Base-by-base conservation (phyloP, 148 eudicot species). In the Cornus florida region DNA sequence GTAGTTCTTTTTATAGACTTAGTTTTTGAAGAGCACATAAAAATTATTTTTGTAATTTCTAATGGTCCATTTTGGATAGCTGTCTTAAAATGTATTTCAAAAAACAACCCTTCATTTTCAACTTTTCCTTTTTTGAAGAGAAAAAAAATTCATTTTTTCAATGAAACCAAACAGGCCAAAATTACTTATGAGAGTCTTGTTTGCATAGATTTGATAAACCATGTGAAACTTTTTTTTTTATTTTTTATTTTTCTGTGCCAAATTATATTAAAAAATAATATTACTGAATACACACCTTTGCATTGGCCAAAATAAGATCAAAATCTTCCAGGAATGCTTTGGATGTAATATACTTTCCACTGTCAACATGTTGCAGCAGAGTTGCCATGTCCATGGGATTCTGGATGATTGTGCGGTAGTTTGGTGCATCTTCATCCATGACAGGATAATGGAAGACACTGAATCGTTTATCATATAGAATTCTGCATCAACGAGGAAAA, bases 371-470 rank as follows among this genome's bases (percentile, higher is more conserved):
- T 87, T 94, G 99, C 83, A 97, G 86, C 77, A 97, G 73, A 48
- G 95, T 92, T 56, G 98, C 97, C 79, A 97, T 84, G 77, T 97
- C 99, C 99, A 97, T 97, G 20, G 99, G 99, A 65, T 85, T 91
- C 85, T 94, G 98, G 79, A 97, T 91, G 67, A 97, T 83, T 24
- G 95, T 76, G 56, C 89, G 97, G 83, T 97, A 97, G 80, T 97
- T 94, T 86, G 99, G 99, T 69, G 99, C 99, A 91, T 97, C 99
- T 82, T 97, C 99, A 84, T 94, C 97, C 48, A 78, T 81, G 70
- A 97, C 99, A 32, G 99, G 99, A 89, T 75, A 94, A 90, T 97
- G 99, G 78, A 97, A 97, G 64, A 85, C 95, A 79, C 91, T 91
- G 85, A 97, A 97, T 53, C 97, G 93, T 80, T 97, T 97, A 78